Conservation (phyloP, 2,329 filamentous ascomycete species). For the Sporothrix protearum region DNA sequence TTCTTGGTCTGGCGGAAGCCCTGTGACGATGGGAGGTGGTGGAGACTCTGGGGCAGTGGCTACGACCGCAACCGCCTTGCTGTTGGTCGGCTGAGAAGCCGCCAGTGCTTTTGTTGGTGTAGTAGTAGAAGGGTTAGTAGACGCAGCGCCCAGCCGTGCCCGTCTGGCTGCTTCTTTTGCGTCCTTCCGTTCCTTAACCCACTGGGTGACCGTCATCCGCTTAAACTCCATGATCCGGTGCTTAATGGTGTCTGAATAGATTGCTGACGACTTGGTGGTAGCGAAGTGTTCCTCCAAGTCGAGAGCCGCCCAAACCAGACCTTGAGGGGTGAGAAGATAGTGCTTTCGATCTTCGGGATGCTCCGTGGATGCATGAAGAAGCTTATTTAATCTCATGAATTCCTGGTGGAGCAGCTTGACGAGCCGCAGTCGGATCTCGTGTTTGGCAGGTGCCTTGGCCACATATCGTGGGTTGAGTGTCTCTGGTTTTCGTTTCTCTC, state of each 20-base stretch:
- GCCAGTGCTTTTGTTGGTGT: not conserved
- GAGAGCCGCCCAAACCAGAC: conserved; percentile 64
- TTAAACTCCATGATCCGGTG: conserved; percentile 72
- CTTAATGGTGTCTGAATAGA: conserved; percentile 84
- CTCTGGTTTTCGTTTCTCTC: conserved; percentile 42
- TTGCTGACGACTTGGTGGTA: conserved; percentile 53
- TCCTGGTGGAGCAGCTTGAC: conserved; percentile 63
- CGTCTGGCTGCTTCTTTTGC: conserved; percentile 31
- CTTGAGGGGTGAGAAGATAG: conserved; percentile 60
- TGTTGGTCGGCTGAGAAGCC: not conserved
- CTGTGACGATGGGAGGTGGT: conserved; percentile 56
- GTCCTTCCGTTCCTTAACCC: conserved; percentile 59
- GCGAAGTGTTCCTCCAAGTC: conserved; percentile 78
- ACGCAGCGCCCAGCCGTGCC: not conserved
- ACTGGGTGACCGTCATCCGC: conserved; percentile 68
- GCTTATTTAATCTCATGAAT: conserved; percentile 63
- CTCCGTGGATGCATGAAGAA: conserved; percentile 50
- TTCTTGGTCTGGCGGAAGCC: conserved; percentile 65
- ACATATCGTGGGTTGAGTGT: conserved; percentile 65
- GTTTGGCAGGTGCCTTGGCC: conserved; percentile 53
- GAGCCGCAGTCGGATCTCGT: conserved; percentile 54
- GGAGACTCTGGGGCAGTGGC: not conserved
- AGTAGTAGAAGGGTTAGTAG: not conserved
- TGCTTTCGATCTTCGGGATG: conserved; percentile 44
- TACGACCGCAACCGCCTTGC: not conserved